Conservation (phyloP, 73 alveolate genomes). For the Stentor roeselii region DNA sequence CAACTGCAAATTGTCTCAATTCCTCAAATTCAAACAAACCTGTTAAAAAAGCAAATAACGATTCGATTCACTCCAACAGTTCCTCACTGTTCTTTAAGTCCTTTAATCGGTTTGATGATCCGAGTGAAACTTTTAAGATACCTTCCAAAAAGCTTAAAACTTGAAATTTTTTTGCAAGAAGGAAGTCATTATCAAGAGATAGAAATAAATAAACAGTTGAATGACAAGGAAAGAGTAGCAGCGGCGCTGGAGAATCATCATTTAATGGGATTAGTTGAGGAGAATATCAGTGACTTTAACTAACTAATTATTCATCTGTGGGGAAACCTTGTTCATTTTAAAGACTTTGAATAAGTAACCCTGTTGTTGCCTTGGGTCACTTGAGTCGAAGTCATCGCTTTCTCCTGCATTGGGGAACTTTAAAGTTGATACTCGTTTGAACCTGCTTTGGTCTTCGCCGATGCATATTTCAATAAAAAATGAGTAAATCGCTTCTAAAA, state of each 20-base stretch:
- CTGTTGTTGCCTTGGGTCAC: no score
- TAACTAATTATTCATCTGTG: no score
- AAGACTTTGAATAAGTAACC: no score
- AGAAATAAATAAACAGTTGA: constrained; percentile 78
- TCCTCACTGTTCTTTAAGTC: constrained; percentile 81
- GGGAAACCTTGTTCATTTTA: no score
- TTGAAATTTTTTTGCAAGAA: constrained; percentile 71
- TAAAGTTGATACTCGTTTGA: no score
- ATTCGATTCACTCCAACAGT: constrained; percentile 84
- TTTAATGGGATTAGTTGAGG: constrained; percentile 46
- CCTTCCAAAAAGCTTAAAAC: constrained; percentile 73
- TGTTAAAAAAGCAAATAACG: constrained; percentile 42
- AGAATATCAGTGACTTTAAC: constrained; percentile 21
- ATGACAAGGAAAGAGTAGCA: constrained; percentile 91
- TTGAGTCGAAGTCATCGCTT: no score
- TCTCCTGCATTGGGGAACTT: no score
- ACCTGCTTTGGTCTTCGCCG: no score
- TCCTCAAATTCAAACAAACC: constrained; percentile 68
- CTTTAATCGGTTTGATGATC: constrained; percentile 80
- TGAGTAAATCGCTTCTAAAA: no score
- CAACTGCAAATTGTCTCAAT: constrained; percentile 73
- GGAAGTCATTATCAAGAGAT: constrained; percentile 79
- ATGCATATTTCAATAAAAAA: no score
- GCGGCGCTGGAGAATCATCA: constrained; percentile 78
- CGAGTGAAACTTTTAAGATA: constrained; percentile 76